Evolutionary conservation across 371 early-diverging fungal genomes (phyloP).

Genomic region (Lichtheimia hyalospora): DNA sequence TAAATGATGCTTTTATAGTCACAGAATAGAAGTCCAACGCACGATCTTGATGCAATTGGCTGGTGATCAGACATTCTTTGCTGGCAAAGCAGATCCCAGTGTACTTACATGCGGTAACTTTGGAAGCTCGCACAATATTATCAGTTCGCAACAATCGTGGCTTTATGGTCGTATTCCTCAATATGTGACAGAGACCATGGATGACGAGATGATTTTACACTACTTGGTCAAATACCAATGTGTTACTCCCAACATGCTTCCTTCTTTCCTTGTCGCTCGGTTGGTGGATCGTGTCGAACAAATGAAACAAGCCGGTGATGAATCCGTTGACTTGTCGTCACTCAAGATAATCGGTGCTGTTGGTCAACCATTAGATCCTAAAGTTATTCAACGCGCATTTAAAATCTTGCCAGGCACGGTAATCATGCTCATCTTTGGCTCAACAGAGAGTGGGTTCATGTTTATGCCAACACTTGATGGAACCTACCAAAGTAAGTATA

Average conservation of each 20-base stretch:
- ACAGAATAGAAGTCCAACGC: neutral
- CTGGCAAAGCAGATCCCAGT: neutral
- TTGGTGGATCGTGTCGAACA: neutral
- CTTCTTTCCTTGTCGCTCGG: no score
- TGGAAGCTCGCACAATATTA: neutral
- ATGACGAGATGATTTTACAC: neutral
- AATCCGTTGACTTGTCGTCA: neutral
- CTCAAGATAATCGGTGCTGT: neutral
- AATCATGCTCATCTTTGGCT: neutral
- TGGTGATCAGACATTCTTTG: no score
- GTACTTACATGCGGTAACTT: neutral
- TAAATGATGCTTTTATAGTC: neutral
- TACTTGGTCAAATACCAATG: neutral
- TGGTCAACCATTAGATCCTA: neutral
- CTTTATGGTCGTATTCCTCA: neutral
- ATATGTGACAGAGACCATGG: neutral
- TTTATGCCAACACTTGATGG: neutral
- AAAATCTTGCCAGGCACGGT: neutral
- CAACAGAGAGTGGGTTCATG: neutral
- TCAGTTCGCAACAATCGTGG: neutral
- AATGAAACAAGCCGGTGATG: neutral
- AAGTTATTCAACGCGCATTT: neutral
- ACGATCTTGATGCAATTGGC: neutral
- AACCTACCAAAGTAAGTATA: neutral
- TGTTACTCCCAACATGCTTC: neutral